Conservation (phyloP, 177 flowering plant genomes). For the Vitis hybrid region DNA sequence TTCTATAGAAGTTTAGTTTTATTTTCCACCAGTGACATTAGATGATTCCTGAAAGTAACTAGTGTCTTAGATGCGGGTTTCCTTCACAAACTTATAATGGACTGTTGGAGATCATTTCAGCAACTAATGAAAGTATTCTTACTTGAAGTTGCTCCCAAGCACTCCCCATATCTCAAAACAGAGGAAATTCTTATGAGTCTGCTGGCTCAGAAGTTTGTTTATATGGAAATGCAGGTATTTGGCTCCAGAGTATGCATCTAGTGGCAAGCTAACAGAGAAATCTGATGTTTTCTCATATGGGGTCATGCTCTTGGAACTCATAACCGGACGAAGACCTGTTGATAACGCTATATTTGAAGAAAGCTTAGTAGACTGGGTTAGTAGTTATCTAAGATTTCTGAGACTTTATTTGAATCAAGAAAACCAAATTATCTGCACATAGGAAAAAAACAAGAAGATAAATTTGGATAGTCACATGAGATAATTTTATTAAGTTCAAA, state of each 20-base stretch:
- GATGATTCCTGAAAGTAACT: too few relatives aligned
- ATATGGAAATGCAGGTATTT: slow-evolving; percentile 48
- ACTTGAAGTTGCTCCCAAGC: not conserved
- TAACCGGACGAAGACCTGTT: slow-evolving; percentile 69
- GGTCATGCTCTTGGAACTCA: slow-evolving; percentile 72
- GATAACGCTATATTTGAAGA: slow-evolving; percentile 59
- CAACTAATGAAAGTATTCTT: not conserved
- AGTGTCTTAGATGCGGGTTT: too few relatives aligned
- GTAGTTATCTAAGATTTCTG: slow-evolving; percentile 3
- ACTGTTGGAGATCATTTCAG: too few relatives aligned
- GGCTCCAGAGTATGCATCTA: slow-evolving; percentile 87
- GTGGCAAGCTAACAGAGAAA: slow-evolving; percentile 80
- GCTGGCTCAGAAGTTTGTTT: not conserved
- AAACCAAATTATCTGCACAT: too few relatives aligned
- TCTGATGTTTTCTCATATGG: slow-evolving; percentile 90
- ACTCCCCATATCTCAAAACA: not conserved
- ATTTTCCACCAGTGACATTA: too few relatives aligned
- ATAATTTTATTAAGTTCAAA: too few relatives aligned
- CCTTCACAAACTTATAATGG: too few relatives aligned
- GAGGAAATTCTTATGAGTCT: not conserved
- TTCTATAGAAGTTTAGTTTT: too few relatives aligned
- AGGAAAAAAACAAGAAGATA: too few relatives aligned
- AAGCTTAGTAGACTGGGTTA: slow-evolving; percentile 85
- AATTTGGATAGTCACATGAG: too few relatives aligned
- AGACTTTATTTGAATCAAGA: too few relatives aligned